A percentile compares a stretch with the other conserved stretches of the same genome.
phyloP scores from a whole-genome alignment of 495 filamentous ascomycete genomes.

The Achaetomiella virescens region DNA sequence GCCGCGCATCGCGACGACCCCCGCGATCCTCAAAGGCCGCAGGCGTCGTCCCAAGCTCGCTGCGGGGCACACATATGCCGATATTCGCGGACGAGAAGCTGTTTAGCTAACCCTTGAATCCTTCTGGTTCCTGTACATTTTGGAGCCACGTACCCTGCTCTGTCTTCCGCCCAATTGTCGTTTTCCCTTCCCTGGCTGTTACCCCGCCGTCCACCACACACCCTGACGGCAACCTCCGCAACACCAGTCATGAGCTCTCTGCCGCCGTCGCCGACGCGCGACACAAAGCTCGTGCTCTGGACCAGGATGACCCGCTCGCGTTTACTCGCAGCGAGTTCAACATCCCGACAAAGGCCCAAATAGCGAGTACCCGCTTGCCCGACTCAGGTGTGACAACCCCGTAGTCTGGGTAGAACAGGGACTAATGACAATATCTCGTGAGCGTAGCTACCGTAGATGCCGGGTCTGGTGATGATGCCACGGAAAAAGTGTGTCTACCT shows the following conservation, averaged over 20 bases:
- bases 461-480: slow-evolving; percentile 4
- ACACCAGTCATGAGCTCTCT: slow-evolving; percentile 15
- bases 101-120: too few species aligned
- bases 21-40: background rate
- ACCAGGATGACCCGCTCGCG: slow-evolving; percentile 61
- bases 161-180: background rate
- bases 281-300: slow-evolving; percentile 39
- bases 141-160: background rate
- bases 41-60: too few species aligned
- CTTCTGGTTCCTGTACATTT: too few species aligned
- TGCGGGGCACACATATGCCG: too few species aligned
- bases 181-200: background rate
- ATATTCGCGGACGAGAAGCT: too few species aligned
- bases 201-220: background rate
- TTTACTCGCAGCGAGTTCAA: slow-evolving; percentile 71
- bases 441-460: background rate
- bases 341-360: slow-evolving; percentile 72
- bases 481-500: slow-evolving; percentile 65
- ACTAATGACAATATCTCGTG: slow-evolving; percentile 3
- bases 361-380: slow-evolving; percentile 59
- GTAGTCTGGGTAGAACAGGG: background rate
- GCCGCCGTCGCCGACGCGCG: slow-evolving; percentile 2
- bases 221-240: background rate
- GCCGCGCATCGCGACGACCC: background rate
- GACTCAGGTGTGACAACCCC: slow-evolving; percentile 24